Evolutionary conservation across 345 rosid species (phyloP).

Genomic region (Corchorus olitorius): DNA sequence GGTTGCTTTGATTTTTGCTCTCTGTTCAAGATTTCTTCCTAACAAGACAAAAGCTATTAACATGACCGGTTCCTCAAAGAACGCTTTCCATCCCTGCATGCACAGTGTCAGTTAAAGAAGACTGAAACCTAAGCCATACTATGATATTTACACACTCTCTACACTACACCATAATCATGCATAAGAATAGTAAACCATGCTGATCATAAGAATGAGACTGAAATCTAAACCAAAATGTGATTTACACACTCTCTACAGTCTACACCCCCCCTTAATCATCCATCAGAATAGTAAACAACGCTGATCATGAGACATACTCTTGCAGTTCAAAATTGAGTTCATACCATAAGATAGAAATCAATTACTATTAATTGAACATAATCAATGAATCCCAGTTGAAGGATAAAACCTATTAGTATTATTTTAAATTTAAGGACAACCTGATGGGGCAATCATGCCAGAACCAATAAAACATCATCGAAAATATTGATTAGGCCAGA

Average conservation of each 20-base stretch:
- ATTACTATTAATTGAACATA: background rate
- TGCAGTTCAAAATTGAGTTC: background rate
- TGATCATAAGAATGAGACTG: background rate
- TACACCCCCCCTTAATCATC: background rate
- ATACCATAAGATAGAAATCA: background rate
- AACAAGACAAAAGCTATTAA: conserved; percentile 89
- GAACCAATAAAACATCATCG: background rate
- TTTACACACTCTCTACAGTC: background rate
- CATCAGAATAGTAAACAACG: conserved; percentile 14
- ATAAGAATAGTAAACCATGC: conserved; percentile 13
- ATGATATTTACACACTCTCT: background rate
- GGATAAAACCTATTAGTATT: background rate
- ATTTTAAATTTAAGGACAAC: conserved; percentile 1
- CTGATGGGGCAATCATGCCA: background rate
- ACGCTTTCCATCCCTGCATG: conserved; percentile 91
- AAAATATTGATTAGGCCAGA: background rate
- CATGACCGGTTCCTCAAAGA: conserved; percentile 97
- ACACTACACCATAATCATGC: background rate
- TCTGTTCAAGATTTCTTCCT: conserved; percentile 97
- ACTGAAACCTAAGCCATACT: background rate
- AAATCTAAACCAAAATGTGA: background rate
- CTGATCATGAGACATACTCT: background rate
- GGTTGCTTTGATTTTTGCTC: conserved; percentile 95
- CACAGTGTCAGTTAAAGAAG: conserved; percentile 2
- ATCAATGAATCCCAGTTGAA: conserved; percentile 1